Conservation (phyloP, 108 stramenopile species). For the Cyclotella cryptica region DNA sequence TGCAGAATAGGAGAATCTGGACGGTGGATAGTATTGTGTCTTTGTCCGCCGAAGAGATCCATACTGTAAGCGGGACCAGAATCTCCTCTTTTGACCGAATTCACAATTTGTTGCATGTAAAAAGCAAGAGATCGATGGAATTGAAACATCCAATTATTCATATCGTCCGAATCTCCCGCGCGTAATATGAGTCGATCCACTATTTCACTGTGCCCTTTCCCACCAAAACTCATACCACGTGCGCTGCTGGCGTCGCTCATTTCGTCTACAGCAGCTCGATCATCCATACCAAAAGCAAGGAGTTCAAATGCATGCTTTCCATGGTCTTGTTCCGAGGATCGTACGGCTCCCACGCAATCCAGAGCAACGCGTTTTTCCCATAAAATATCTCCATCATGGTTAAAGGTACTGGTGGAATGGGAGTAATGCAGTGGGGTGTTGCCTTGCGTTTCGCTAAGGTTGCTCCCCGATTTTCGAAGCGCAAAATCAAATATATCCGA, state of each 20-base stretch:
- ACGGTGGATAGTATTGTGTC: not conserved
- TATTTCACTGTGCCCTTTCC: slow-evolving; percentile 26
- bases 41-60: slow-evolving; percentile 1
- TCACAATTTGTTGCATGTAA: slow-evolving; percentile 64
- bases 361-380: slow-evolving; percentile 87
- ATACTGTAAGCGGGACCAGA: not conserved
- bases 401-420: slow-evolving; percentile 39
- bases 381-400: slow-evolving; percentile 46
- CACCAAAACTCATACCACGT: slow-evolving; percentile 7
- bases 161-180: slow-evolving; percentile 61
- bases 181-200: slow-evolving; percentile 62
- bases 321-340: slow-evolving; percentile 73
- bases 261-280: slow-evolving; percentile 15
- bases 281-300: slow-evolving; percentile 54
- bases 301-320: slow-evolving; percentile 75
- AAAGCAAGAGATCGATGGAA: slow-evolving; percentile 76
- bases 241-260: slow-evolving; percentile 20
- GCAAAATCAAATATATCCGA: slow-evolving; percentile 33
- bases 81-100: slow-evolving; percentile 38
- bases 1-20: slow-evolving; percentile 11
- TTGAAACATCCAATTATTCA: slow-evolving; percentile 86
- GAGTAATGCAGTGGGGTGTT: slow-evolving; percentile 24
- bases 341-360: slow-evolving; percentile 69
- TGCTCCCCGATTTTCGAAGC: not conserved
- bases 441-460: not conserved